Base-by-base conservation (phyloP, 1,139 yeast species). In the Candida dubliniensis region DNA sequence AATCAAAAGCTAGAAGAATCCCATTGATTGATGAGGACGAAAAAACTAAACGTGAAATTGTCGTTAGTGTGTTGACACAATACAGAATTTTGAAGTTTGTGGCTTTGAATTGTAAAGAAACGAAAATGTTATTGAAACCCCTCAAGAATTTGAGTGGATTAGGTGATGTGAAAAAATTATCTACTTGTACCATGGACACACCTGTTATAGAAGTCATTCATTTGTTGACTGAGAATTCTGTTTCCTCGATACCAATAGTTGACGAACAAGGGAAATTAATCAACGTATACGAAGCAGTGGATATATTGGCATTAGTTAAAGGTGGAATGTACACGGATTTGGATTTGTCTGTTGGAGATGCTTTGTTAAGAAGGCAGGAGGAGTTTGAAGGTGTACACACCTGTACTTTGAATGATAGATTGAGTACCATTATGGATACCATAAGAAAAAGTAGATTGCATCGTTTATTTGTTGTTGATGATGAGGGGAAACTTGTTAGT, bases 341-440 rank as follows among this genome's bases (percentile, higher is more conserved):
- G 52, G 87, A 91, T 38, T 72, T 95, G 53, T 86, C 95, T 47
- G 97, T 95, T 8, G 99, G 99, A 3, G 98, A 93, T 63, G 99
- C 99, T 0, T 74, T 95, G 45, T 82, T 93, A 81, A 81, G 96
- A 63, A 80, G 99, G 60, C 85, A 96, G 8, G 97, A 91, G 56
- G 98, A 93, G 62, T 95, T 93, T 59, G 99, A 93, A 64, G 99
- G 99, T 47, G 99, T 95, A 12, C 91, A 91, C 65, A 93, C 98
- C 0, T 95, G 99, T 67, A 90, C 98, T 0, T 75, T 83, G 52
- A 78, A 83, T 54, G 99, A 95, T 63, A 77, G 95, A 50, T 73
- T 95, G 49, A 87, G 95, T 51, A 89, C 96, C 12, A 87, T 95
- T 48, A 80, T 93, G 84, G 97, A 93, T 61, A 91, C 96, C 34